These are phyloP conservation scores for Albugo laibachii DNA, from an alignment of 352 stramenopile species.

Conservation along the genomic window DNA sequence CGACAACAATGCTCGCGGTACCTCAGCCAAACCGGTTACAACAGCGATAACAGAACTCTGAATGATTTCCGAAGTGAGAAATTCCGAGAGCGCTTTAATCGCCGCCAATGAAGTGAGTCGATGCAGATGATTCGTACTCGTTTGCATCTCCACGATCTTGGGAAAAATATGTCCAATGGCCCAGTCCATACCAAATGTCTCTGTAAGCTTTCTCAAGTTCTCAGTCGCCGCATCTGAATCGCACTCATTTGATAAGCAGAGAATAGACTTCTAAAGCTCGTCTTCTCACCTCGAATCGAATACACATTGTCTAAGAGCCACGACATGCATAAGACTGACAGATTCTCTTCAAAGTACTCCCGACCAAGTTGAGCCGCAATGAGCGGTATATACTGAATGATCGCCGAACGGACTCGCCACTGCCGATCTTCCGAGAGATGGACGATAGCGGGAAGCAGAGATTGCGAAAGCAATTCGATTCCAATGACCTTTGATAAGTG, in stretches of 20 bases:
- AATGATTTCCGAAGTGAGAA: constrained; percentile 51
- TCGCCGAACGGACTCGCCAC: constrained; percentile 94
- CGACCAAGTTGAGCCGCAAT: constrained; percentile 89
- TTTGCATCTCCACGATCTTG: constrained; percentile 85
- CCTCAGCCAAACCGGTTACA: constrained; percentile 82
- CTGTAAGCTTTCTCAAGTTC: constrained; percentile 88
- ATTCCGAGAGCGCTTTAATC: constrained; percentile 64
- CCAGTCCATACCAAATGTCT: constrained; percentile 94
- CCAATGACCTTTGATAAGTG: constrained; percentile 79
- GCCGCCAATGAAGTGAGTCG: constrained; percentile 84
- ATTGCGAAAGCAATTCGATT: constrained; percentile 91
- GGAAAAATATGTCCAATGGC: constrained; percentile 85
- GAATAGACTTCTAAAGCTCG: background rate
- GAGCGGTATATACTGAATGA: constrained; percentile 97
- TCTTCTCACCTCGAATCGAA: constrained; percentile 74
- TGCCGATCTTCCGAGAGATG: constrained; percentile 96
- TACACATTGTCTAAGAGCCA: constrained; percentile 96
- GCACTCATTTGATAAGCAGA: background rate
- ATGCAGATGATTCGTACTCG: constrained; percentile 87
- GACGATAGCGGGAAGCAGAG: constrained; percentile 93
- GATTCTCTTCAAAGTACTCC: constrained; percentile 91
- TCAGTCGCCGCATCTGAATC: constrained; percentile 81
- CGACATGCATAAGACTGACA: constrained; percentile 89
- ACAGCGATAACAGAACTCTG: constrained; percentile 83
- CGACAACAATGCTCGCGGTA: constrained; percentile 10